Evolutionary conservation across 129 eudicot species (phyloP).

Genomic region (Saussurea involucrata): DNA sequence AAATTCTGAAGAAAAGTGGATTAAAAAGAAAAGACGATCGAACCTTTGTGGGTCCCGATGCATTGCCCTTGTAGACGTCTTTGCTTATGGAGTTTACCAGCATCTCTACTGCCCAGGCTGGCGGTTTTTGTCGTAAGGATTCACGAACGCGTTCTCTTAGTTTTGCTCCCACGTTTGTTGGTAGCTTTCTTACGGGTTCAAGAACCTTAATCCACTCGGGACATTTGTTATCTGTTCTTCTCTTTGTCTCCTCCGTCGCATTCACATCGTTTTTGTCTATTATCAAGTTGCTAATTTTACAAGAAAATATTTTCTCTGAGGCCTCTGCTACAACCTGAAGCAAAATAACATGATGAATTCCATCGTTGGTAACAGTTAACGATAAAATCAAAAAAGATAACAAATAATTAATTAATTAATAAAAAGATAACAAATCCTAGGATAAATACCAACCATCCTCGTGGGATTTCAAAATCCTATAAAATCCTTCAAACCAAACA

Average conservation of each 20-base stretch:
- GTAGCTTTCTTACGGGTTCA: constrained; percentile 83
- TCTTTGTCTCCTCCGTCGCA: constrained; percentile 26
- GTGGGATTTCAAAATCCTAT: too few relatives aligned
- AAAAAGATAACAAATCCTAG: too few relatives aligned
- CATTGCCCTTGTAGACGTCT: constrained; percentile 95
- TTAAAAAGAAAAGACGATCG: background rate
- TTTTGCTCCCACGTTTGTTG: constrained; percentile 95
- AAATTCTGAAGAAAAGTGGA: background rate
- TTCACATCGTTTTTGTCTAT: constrained; percentile 48
- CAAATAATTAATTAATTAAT: too few relatives aligned
- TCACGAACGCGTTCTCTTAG: constrained; percentile 62
- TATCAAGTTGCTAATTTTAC: constrained; percentile 30
- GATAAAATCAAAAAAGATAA: background rate
- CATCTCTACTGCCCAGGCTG: constrained; percentile 78
- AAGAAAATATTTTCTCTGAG: constrained; percentile 59
- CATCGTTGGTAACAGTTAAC: background rate
- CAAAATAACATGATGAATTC: constrained; percentile 21
- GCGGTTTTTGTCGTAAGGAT: constrained; percentile 71
- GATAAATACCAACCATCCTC: too few relatives aligned
- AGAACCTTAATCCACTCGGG: constrained; percentile 87
- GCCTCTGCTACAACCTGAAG: constrained; percentile 92
- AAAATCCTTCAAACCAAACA: too few relatives aligned
- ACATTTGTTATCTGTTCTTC: constrained; percentile 26
- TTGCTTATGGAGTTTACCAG: constrained; percentile 81
- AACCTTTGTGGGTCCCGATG: constrained; percentile 99